Percentiles rank a stretch among this genome's conserved stretches.
Conservation (phyloP, 106 monocot genomes). For the Dactylorhiza incarnata region DNA sequence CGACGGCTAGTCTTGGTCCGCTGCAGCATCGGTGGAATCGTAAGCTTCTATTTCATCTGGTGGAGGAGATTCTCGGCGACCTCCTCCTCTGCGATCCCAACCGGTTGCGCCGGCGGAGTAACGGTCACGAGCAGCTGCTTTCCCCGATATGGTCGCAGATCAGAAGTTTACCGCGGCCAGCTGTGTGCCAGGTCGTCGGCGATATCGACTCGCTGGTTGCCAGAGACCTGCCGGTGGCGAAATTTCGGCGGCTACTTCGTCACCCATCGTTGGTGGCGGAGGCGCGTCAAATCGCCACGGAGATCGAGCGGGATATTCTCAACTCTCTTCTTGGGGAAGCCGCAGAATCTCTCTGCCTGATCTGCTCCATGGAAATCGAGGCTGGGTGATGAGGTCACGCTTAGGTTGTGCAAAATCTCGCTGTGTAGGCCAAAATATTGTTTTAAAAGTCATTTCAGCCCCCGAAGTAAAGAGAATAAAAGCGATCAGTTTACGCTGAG, state of each 20-base stretch:
- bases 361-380: neutral
- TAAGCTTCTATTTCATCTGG: slow-evolving; percentile 74
- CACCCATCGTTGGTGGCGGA: slow-evolving; percentile 49
- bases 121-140: slow-evolving; percentile 15
- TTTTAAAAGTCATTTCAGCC: too few relatives aligned
- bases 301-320: slow-evolving; percentile 33
- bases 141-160: slow-evolving; percentile 30
- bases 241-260: slow-evolving; percentile 25
- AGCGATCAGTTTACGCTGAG: too few relatives aligned
- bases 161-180: slow-evolving; percentile 26
- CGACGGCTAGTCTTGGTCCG: slow-evolving; percentile 14
- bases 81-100: slow-evolving; percentile 11
- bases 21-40: slow-evolving; percentile 69
- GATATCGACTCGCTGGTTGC: slow-evolving; percentile 53
- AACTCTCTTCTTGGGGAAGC: slow-evolving; percentile 32
- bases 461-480: too few relatives aligned
- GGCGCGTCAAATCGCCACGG: slow-evolving; percentile 21
- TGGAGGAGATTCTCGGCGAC: slow-evolving; percentile 56
- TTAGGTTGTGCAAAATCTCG: neutral
- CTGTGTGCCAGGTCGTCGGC: slow-evolving; percentile 32
- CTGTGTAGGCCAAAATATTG: too few relatives aligned
- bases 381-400: neutral
- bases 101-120: neutral
- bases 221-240: slow-evolving; percentile 27
- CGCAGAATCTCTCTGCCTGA: neutral